Evolutionary conservation across 306 rosid species (phyloP), one percentile per base, ranked within the genome.

Genomic region (Castanea sativa): DNA sequence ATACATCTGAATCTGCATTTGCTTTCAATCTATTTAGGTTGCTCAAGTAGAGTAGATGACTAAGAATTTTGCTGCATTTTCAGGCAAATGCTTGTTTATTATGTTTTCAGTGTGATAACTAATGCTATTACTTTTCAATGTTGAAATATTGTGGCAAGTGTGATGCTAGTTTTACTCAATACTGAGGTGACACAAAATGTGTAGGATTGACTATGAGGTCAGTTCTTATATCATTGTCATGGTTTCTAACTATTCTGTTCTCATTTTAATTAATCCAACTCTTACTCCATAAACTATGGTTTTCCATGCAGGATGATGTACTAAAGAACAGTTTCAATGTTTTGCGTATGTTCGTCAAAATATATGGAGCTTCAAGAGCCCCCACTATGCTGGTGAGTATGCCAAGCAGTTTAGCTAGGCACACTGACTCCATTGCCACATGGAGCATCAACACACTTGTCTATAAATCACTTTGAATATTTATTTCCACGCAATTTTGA

Each of bases 131-230:
- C 38, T 43, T 57, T 53, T 23, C 21, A 3, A 69, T 84, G 18
- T 65, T 82, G 76, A 79, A 74, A 45, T 18, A 19, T 53, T 80
- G 55, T 69, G 65, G 79, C 70, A 78, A 78, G 84, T 73, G 58
- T 60, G 75, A 29, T 65, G 67, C 72, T 77, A 18, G 76, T 82
- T 86, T 81, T 68, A 73, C 75, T 78, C 69, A 78, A 80, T 52
- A 51, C 85, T 83, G 73, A 82, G 76, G 45, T 83, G 85, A 77
- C 60, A 29, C 75, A 72, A 79, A 81, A 80, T 78, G 33, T 78
- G 84, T 86, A 94, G 98, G 91, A 91, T 91, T 87, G 98, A 94
- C 89, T 92, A 94, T 33, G 97, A 94, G 95, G 98, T 90, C 81
- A 87, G 86, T 75, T 82, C 77, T 49, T n/a, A 9, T 19, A 23